Evolutionary conservation across 73 alveolate genomes (phyloP), one percentile per base, ranked within the genome.

Genomic region (Symbiodinium pilosum): DNA sequence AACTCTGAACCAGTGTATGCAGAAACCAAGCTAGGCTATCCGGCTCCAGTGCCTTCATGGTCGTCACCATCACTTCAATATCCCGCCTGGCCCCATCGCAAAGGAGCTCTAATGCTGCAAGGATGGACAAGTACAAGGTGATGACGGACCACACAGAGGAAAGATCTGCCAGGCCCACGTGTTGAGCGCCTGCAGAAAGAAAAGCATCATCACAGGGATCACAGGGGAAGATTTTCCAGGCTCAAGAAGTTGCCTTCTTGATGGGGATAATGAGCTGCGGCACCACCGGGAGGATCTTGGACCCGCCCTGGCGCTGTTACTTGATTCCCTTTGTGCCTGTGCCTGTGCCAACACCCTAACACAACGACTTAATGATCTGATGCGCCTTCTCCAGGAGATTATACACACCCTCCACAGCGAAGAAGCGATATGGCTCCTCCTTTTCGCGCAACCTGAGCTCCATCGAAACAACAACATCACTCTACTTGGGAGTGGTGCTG

Each of bases 361-460:
- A n/a, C n/a, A n/a, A n/a, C n/a, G n/a, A n/a, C n/a, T n/a, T n/a
- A n/a, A n/a, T n/a, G n/a, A 47, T 47, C 14, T 6, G 21, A 14
- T 6, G 14, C 39, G 85, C 98, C 98, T 93, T 93, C 64, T 99
- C 99, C 47, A 99, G 99, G 87, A 99, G 99, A 89, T 99, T 99
- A 99, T 99, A 99, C 84, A 99, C 99, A 38, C 99, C 99, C 99
- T 99, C 99, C 52, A 99, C 99, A 42, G 99, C 99, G 95, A 99
- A 99, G 99, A 99, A 99, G 99, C 99, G 99, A 99, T 99, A 99
- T 40, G 99, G 99, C 86, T 99, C 99, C 92, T 99, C 99, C 99
- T 99, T 99, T 98, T 99, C 99, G 84, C 99, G 83, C 42, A 91
- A 75, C 88, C 97, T 91, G 40, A n/a, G 7, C 26, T n/a, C n/a